Percentiles rank a stretch among this genome's conserved stretches.
phyloP scores from a whole-genome alignment of 495 filamentous ascomycete species.

The Aspergillus carlsbadensis region DNA sequence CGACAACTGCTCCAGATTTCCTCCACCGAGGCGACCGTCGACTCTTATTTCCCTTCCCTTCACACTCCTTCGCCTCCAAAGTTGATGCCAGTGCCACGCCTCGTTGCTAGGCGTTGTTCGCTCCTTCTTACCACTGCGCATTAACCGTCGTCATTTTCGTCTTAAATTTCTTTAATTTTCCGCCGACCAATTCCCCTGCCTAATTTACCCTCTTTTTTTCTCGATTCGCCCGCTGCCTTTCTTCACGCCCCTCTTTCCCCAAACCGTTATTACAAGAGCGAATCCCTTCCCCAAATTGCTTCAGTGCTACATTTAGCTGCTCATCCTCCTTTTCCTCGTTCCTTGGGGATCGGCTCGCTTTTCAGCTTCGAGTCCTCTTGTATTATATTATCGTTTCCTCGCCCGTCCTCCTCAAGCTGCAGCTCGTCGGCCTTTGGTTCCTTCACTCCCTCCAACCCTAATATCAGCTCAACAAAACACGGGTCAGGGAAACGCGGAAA shows the following conservation, averaged over 20 bases:
- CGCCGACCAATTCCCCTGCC: not conserved
- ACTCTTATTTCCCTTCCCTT: not conserved
- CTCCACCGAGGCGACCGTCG: not conserved
- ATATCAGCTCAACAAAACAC: not conserved
- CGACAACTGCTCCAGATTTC: constrained; percentile 7
- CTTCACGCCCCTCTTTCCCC: constrained; percentile 9
- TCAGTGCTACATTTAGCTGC: not conserved
- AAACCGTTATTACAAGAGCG: constrained; percentile 7
- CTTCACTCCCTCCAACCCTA: constrained; percentile 4
- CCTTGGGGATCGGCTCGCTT: constrained; percentile 1
- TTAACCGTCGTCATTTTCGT: constrained; percentile 7
- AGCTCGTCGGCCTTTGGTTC: constrained; percentile 1
- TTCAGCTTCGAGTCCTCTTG: not conserved
- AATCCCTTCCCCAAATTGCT: constrained; percentile 7
- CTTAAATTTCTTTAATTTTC: not conserved
- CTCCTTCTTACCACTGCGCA: constrained; percentile 14
- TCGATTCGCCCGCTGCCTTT: constrained; percentile 2
- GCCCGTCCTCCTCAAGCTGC: not conserved
- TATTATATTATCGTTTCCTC: constrained; percentile 2
- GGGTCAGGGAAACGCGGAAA: constrained; percentile 1
- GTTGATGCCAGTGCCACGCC: constrained; percentile 22
- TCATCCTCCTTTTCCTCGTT: constrained; percentile 1
- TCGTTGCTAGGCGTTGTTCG: constrained; percentile 26
- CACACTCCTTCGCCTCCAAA: not conserved
- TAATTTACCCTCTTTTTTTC: constrained; percentile 6